phyloP scores from a whole-genome alignment of 257 asterid genomes.

The Gentiana straminea region DNA sequence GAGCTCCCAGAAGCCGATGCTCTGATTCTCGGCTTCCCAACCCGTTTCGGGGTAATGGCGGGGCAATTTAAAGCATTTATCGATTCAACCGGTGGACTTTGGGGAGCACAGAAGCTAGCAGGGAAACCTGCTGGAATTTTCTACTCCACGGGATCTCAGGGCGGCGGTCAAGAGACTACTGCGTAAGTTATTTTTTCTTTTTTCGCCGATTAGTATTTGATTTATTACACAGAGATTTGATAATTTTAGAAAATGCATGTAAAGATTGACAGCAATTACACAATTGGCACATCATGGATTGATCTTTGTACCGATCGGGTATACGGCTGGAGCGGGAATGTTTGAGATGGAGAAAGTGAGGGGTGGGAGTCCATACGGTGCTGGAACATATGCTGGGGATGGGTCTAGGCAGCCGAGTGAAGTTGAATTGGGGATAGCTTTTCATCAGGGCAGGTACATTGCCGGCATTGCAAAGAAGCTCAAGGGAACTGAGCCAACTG shows the following conservation, averaged over 20 bases:
- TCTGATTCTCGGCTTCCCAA: constrained; percentile 37
- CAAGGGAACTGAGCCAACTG: constrained; percentile 3
- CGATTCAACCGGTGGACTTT: constrained; percentile 45
- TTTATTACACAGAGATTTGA: too few species aligned
- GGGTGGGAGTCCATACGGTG: constrained; percentile 92
- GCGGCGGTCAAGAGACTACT: constrained; percentile 55
- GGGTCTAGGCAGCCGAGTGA: constrained; percentile 40
- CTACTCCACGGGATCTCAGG: constrained; percentile 45
- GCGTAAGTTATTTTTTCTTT: constrained; percentile 16
- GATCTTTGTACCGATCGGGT: constrained; percentile 68
- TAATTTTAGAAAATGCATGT: too few species aligned
- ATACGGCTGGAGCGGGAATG: constrained; percentile 77
- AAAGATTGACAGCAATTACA: constrained; percentile 33
- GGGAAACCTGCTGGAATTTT: constrained; percentile 53
- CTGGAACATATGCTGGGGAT: constrained; percentile 76
- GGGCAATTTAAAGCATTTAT: constrained; percentile 40
- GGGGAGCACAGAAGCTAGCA: constrained; percentile 40
- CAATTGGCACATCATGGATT: constrained; percentile 74
- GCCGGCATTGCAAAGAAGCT: constrained; percentile 30
- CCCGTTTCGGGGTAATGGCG: constrained; percentile 49
- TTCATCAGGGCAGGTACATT: constrained; percentile 28
- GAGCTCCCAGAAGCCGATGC: constrained; percentile 46
- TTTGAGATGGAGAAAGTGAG: constrained; percentile 66
- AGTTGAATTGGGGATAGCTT: constrained; percentile 29
- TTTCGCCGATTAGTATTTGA: too few species aligned